phyloP scores from a whole-genome alignment of 179 eudicot genomes.

The Beta lomatogona region DNA sequence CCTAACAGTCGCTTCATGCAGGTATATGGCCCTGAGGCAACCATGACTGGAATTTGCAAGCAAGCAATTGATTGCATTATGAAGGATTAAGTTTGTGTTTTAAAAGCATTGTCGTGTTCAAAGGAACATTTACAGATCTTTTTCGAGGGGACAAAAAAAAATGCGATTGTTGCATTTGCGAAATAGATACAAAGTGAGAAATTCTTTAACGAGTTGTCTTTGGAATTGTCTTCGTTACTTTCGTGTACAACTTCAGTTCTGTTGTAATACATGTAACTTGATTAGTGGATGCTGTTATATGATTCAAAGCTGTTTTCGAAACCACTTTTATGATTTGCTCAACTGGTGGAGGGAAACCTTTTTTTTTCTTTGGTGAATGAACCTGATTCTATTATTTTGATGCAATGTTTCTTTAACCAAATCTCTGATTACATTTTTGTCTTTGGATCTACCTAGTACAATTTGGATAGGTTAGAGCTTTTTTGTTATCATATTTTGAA shows the following conservation, averaged over 20 bases:
- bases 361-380: background rate
- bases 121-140: background rate
- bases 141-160: background rate
- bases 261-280: constrained; percentile 15
- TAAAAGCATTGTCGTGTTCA: background rate
- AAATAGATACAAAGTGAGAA: constrained; percentile 7
- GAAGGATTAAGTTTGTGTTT: constrained; percentile 15
- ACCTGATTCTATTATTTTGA: background rate
- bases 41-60: constrained; percentile 55
- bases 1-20: constrained; percentile 17
- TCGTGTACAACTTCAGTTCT: background rate
- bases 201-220: background rate
- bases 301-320: background rate
- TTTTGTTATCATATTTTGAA: too few relatives aligned
- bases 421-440: too few relatives aligned
- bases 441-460: too few relatives aligned
- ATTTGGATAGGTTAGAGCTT: too few relatives aligned
- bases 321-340: background rate
- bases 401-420: too few relatives aligned
- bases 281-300: background rate
- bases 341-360: background rate
- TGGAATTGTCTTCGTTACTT: constrained; percentile 1
- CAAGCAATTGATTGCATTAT: constrained; percentile 48
- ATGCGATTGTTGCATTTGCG: too few relatives aligned
- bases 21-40: constrained; percentile 56